Conservation (phyloP, 1,284 basidiomycete genomes). For the Wallemia hederae region DNA sequence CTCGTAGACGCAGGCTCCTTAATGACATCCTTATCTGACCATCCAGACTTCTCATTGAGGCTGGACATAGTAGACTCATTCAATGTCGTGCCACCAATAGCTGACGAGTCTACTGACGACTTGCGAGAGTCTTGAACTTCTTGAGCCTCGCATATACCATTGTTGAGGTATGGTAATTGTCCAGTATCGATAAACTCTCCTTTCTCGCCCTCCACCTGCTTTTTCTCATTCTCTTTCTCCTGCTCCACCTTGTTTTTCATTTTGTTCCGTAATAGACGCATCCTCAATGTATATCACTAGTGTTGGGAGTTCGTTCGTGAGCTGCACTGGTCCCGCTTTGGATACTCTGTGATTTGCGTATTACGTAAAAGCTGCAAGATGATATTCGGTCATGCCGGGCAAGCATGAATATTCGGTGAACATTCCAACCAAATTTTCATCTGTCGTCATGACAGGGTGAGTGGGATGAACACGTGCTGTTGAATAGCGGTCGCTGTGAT, state of each 20-base stretch:
- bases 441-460: not conserved
- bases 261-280: not conserved
- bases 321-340: no score
- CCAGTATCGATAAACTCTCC: not conserved
- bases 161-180: not conserved
- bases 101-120: not conserved
- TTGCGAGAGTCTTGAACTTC: not conserved
- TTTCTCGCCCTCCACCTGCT: not conserved
- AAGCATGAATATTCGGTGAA: not conserved
- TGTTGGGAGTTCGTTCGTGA: no score
- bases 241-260: not conserved
- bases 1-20: not conserved
- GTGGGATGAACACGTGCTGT: not conserved
- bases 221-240: not conserved
- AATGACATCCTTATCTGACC: not conserved
- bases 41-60: not conserved
- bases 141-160: not conserved
- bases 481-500: no score
- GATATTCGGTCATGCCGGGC: not conserved
- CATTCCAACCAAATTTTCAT: not conserved
- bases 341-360: no score
- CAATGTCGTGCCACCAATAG: not conserved
- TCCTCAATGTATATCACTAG: no score
- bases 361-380: no score
- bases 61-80: not conserved